Conservation (phyloP, 1,284 basidiomycete genomes). For the Calocybe gambosa region DNA sequence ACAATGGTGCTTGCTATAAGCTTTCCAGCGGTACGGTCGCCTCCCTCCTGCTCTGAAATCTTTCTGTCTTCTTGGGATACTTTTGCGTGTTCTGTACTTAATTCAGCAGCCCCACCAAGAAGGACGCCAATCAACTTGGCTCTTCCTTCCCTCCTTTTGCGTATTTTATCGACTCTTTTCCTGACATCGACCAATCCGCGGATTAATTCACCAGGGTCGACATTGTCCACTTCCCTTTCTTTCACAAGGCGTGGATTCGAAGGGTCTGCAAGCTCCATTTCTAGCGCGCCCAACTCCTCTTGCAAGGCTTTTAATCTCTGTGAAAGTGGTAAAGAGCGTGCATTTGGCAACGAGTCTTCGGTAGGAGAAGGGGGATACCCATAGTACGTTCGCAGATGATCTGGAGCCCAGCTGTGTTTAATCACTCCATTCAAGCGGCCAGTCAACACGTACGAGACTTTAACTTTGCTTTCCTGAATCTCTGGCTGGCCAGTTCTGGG, state of each 20-base stretch:
- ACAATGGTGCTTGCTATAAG: slow-evolving; percentile 43
- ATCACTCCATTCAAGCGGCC: neutral
- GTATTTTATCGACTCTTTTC: slow-evolving; percentile 59
- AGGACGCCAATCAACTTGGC: slow-evolving; percentile 60
- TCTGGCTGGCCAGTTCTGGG: slow-evolving; percentile 57
- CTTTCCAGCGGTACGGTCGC: slow-evolving; percentile 24
- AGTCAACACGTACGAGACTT: slow-evolving; percentile 33
- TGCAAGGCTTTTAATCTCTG: slow-evolving; percentile 58
- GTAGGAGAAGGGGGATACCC: slow-evolving; percentile 63
- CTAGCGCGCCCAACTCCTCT: slow-evolving; percentile 57
- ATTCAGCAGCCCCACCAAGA: slow-evolving; percentile 34
- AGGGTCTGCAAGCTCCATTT: slow-evolving; percentile 65
- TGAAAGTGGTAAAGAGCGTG: slow-evolving; percentile 46
- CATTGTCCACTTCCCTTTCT: slow-evolving; percentile 49
- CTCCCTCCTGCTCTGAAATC: slow-evolving; percentile 15
- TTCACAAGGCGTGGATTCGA: slow-evolving; percentile 57
- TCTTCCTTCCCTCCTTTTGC: slow-evolving; percentile 58
- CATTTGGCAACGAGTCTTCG: slow-evolving; percentile 23
- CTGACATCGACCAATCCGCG: slow-evolving; percentile 70
- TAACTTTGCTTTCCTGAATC: slow-evolving; percentile 64
- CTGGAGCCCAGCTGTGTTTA: slow-evolving; percentile 21
- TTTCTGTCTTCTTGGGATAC: slow-evolving; percentile 15
- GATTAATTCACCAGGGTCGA: slow-evolving; percentile 71
- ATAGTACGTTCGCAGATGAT: slow-evolving; percentile 50
- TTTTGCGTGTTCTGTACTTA: slow-evolving; percentile 12